Conservation (phyloP, 139 green algal species). For the Chlamydomonas sp. region DNA sequence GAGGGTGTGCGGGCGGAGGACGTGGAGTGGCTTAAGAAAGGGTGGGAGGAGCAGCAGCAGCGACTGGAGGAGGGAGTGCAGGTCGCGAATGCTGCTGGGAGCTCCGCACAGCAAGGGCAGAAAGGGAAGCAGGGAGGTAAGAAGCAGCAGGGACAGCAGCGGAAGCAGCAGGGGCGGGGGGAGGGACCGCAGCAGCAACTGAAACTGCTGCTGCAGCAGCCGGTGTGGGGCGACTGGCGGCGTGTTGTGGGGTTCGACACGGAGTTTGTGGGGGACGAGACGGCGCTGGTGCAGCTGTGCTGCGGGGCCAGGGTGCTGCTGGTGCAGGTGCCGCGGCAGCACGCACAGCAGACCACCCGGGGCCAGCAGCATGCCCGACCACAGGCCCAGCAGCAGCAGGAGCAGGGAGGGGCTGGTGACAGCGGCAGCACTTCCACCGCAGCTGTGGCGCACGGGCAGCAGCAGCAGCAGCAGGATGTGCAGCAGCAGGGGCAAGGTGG, state of each 20-base stretch:
- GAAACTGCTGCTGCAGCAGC: no score
- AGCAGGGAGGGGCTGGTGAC: no score
- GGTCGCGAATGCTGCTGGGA: neutral
- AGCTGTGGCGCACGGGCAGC: neutral
- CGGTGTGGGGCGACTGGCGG: neutral
- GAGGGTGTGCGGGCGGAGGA: neutral
- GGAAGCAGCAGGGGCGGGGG: neutral
- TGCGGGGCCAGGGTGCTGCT: constrained; percentile 2
- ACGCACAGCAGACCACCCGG: neutral
- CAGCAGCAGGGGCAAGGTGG: neutral
- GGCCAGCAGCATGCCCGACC: no score
- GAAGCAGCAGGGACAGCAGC: neutral
- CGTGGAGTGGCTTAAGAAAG: neutral
- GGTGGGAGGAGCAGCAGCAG: neutral
- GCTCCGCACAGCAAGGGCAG: neutral
- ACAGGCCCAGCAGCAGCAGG: neutral
- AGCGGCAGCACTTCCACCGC: neutral
- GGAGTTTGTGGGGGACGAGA: constrained; percentile 18
- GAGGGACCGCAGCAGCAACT: no score
- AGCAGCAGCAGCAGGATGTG: no score
- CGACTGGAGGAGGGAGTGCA: no score
- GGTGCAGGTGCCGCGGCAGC: neutral
- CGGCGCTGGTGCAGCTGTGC: constrained; percentile 32
- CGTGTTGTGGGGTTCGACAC: constrained; percentile 20
- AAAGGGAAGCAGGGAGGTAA: neutral